A percentile compares a stretch with the other conserved stretches of the same genome.
Conservation (phyloP, 768 basidiomycete genomes). For the Leucocoprinus leucothites region DNA sequence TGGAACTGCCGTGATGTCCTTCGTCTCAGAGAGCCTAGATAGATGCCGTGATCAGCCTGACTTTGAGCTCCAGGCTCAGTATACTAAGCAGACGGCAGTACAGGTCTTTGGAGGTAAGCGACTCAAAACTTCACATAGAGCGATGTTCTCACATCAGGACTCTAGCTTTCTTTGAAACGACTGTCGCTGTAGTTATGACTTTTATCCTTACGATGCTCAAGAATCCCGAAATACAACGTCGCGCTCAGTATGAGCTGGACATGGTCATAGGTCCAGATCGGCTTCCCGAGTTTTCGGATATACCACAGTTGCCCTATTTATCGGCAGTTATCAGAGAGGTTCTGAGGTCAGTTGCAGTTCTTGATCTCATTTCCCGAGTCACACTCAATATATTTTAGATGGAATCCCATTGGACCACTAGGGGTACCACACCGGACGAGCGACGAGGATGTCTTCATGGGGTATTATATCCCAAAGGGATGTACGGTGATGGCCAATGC, state of each 20-base stretch:
- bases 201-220: conserved; percentile 17
- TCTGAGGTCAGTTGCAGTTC: conserved; percentile 13
- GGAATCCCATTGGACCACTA: background rate
- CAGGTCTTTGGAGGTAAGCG: conserved; percentile 8
- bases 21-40: background rate
- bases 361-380: conserved; percentile 1
- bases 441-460: conserved; percentile 6
- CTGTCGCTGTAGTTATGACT: background rate
- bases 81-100: background rate
- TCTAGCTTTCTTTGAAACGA: background rate
- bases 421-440: conserved; percentile 2
- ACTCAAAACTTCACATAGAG: background rate
- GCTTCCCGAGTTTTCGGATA: conserved; percentile 21
- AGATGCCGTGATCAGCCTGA: background rate
- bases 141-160: background rate
- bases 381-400: background rate
- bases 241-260: conserved; percentile 24
- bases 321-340: conserved; percentile 21
- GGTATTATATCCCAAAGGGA: conserved; percentile 14
- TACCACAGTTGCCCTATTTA: conserved; percentile 18
- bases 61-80: background rate
- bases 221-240: conserved; percentile 17
- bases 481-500: conserved; percentile 6
- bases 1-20: background rate
- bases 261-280: conserved; percentile 15